Evolutionary conservation across 495 filamentous ascomycete species (phyloP), one percentile per base, ranked within the genome.

Genomic region (Gamarada debralockiae): DNA sequence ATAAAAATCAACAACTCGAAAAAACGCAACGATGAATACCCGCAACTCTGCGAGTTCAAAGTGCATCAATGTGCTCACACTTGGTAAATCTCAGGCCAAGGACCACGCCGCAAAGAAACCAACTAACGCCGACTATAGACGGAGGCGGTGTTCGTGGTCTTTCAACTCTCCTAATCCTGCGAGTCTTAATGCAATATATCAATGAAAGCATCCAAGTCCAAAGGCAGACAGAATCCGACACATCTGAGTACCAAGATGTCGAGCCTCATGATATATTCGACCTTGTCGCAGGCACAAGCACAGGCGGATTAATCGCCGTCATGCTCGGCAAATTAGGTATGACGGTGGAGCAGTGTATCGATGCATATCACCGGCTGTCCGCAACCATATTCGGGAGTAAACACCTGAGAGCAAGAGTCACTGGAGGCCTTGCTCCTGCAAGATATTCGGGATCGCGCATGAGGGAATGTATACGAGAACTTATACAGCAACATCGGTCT

Each of bases 91-190:
- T 3, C 21, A 45, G 21, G 15, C 15, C 38, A 21, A 53, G 3
- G 3, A 23, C 33, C 48, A 39, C 48, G 34, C 25, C 18, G 50
- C 23, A 46, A 27, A 52, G 5, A 46, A 22, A 12, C 8, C 20
- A 40, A 29, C 48, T 51, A 41, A 41, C 74, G 37, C 68, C 74
- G 53, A 64, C 65, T 38, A 67, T 78, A 13, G 79, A 82, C 57
- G 78, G 79, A 48, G 79, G 79, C 31, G 79, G 78, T 29, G 73
- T 81, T 2, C 74, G 79, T n/a, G 77, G 74, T 1, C 62, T 82
- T 27, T 79, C 77, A 3, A 64, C 70, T 0, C 69, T 81, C 3
- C 57, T 73, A 50, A 78, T 82, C 53, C 68, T 82, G 25, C 68
- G 72, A 34, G 40, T 64, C 5, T 58, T 83, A 14, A 76, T 81